phyloP scores from a whole-genome alignment of 345 rosid species.

The Geranium rotundifolium region DNA sequence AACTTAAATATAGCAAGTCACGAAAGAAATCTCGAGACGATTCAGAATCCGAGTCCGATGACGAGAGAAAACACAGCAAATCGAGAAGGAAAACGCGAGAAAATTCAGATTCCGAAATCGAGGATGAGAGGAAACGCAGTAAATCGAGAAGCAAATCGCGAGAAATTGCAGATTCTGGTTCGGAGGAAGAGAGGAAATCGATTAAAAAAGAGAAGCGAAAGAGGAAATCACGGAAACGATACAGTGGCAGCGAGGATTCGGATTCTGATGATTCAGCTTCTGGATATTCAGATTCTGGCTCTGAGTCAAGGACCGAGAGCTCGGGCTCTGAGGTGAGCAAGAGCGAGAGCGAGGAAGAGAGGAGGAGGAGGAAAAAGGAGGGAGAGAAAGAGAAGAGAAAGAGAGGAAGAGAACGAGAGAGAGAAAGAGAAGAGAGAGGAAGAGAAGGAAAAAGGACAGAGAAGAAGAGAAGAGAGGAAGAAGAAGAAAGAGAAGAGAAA shows the following conservation, averaged over 20 bases:
- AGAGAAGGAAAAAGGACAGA: constrained; percentile 7
- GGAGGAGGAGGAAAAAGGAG: constrained; percentile 19
- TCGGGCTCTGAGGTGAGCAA: constrained; percentile 20
- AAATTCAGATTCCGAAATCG: constrained; percentile 15
- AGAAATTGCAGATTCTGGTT: constrained; percentile 24
- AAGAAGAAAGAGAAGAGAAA: constrained; percentile 32
- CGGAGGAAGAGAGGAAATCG: constrained; percentile 18
- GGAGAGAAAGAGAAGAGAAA: constrained; percentile 10
- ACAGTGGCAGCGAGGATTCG: constrained; percentile 16
- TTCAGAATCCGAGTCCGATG: constrained; percentile 3
- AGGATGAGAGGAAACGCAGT: constrained; percentile 17
- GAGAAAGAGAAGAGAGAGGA: constrained; percentile 15
- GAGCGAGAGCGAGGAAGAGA: constrained; percentile 12
- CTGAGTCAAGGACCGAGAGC: not conserved
- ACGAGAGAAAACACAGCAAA: constrained; percentile 7
- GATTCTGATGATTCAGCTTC: constrained; percentile 24
- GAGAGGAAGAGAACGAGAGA: constrained; percentile 14
- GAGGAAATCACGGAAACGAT: constrained; percentile 26
- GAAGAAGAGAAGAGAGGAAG: constrained; percentile 17
- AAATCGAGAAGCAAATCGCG: constrained; percentile 10
- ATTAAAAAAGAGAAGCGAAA: constrained; percentile 18
- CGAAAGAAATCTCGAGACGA: constrained; percentile 2
- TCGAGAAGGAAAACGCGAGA: constrained; percentile 16
- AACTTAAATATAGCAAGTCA: constrained; percentile 4
- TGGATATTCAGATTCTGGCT: constrained; percentile 7